Evolutionary conservation across 2,329 filamentous ascomycete genomes (phyloP), one percentile per base, ranked within the genome.

Genomic region (Paraphoma chrysanthemicola): DNA sequence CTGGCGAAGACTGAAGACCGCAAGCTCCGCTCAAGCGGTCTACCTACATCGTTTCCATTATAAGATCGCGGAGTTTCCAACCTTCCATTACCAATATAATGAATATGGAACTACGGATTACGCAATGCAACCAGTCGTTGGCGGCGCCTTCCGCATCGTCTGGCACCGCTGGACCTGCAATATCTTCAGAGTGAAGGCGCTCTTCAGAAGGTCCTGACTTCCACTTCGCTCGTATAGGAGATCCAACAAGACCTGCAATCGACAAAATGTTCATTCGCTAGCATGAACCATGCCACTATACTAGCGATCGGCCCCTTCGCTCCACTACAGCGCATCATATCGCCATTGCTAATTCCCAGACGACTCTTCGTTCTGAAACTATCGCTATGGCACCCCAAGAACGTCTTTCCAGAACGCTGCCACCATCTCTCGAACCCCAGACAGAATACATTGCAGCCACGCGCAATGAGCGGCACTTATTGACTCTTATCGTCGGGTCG

Each of bases 1-100:
- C 67, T 6, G 60, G 67, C 14, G 63, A 70, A 3, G 58, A 64
- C 1, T 64, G 41, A 57, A 18, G 2, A 16, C 8, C 14, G 23
- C 28, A 31, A n/a, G 7, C 10, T 23, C 14, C 7, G 43, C 43
- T 28, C 17, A 23, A 4, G 18, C 7, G 16, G 8, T 12, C 23
- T 14, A 23, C 17, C n/a, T n/a, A n/a, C n/a, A n/a, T n/a, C n/a
- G n/a, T n/a, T n/a, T n/a, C n/a, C n/a, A n/a, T n/a, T n/a, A 28
- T 28, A 23, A 23, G 23, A 23, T 5, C 23, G 5, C 23, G 23
- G 23, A 23, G 23, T 23, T 23, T 5, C 23, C 23, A 23, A 23
- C 23, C 23, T 23, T 23, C 23, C 23, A 44, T 23, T 2, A 44
- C 28, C 17, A 11, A 23, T 23, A 9, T 6, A 28, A 28, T 44